phyloP scores from a whole-genome alignment of 2,329 filamentous ascomycete genomes.

The Acrocalymma vagum region DNA sequence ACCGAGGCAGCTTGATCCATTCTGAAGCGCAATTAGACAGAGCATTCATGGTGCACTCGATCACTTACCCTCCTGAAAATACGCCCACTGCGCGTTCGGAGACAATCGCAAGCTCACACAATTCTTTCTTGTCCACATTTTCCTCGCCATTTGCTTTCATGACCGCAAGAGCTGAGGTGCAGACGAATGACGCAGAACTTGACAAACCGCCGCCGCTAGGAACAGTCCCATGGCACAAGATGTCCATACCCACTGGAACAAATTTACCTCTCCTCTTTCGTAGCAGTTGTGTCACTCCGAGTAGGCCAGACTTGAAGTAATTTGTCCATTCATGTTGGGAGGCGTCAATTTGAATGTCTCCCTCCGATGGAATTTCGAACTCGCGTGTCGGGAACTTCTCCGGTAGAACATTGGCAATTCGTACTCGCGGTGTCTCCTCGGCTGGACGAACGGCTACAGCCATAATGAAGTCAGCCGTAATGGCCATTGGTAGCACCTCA shows the following conservation, averaged over 20 bases:
- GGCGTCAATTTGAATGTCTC: conserved; percentile 75
- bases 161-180: conserved; percentile 85
- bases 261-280: conserved; percentile 72
- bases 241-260: conserved; percentile 79
- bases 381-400: conserved; percentile 78
- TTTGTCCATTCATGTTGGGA: conserved; percentile 94
- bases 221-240: conserved; percentile 90
- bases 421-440: conserved; percentile 67
- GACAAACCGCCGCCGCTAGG: conserved; percentile 91
- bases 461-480: conserved; percentile 88
- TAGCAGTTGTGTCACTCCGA: conserved; percentile 81
- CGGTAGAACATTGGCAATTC: conserved; percentile 80
- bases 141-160: conserved; percentile 84
- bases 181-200: conserved; percentile 93
- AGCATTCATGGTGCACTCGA: background rate
- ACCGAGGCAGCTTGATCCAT: conserved; percentile 99
- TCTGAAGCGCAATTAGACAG: conserved; percentile 55
- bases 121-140: conserved; percentile 85
- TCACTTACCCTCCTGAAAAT: conserved; percentile 85
- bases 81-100: conserved; percentile 94
- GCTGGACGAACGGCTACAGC: conserved; percentile 72
- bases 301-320: conserved; percentile 94
- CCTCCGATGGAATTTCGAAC: conserved; percentile 73
- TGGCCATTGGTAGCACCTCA: conserved; percentile 93
- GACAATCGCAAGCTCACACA: conserved; percentile 92